Base-by-base conservation (phyloP, 805 yeast genomes). In the Metschnikowia dekortorum region DNA sequence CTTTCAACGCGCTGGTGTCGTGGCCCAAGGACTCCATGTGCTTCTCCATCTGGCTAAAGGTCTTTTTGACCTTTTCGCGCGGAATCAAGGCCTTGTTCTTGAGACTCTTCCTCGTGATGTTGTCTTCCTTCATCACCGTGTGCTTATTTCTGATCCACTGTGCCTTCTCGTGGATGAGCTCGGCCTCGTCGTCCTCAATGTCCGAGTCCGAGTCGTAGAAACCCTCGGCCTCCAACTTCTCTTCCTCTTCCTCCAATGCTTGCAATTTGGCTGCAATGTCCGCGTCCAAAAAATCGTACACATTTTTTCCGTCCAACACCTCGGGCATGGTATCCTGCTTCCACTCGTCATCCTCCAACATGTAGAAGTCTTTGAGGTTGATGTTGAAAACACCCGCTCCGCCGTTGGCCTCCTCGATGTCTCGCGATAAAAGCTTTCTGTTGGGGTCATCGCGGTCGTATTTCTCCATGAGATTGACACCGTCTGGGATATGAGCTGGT, bases 301-400 rank as follows among this genome's bases (percentile, higher is more conserved):
- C 97, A 67, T 94, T 94, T 75, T 83, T 87, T 73, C 99, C 99
- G 64, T 94, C 90, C 67, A 94, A 75, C 48, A 94, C 80, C 76
- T 94, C 99, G 29, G 99, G 99, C 89, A 94, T 89, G 55, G 86
- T 80, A 70, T 94, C 99, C 59, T 89, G 83, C 80, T 92, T 92
- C 99, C 99, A 94, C 57, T 89, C 95, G 47, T 92, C 98, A 66
- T 94, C 92, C 60, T 92, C 99, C 60, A 94, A 77, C 54, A 94
- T 60, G 71, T 95, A 94, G 64, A 85, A 87, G 65, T 92, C 98
- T 68, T 90, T 89, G 73, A 94, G 78, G 74, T 94, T 90, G 66
- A 94, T 82, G 74, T 90, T 94, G 78, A 74, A 94, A 34, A 94
- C 99, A 78, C 99, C 99, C 40, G 99, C 97, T 67, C 99, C 99